These are phyloP conservation scores for Xerocomus spinulosus DNA, from an alignment of 768 basidiomycete species.

Conservation along the genomic window DNA sequence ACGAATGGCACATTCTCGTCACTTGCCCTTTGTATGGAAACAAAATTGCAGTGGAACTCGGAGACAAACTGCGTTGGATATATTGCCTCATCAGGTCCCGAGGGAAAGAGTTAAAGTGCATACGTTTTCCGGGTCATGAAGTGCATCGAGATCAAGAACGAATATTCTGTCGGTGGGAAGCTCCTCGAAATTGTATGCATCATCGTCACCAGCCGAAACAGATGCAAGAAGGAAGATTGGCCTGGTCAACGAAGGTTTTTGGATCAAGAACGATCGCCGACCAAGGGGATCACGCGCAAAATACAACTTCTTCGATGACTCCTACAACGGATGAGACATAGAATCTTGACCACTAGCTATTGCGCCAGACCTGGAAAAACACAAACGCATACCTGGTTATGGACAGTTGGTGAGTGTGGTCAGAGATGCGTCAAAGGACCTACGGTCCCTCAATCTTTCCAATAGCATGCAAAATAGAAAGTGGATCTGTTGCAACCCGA, in stretches of 20 bases:
- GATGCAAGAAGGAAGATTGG: constrained; percentile 65
- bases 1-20: constrained; percentile 20
- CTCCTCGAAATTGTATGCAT: constrained; percentile 54
- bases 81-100: neutral
- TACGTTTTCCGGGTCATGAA: constrained; percentile 27
- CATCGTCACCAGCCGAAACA: constrained; percentile 49
- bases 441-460: constrained; percentile 78
- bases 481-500: constrained; percentile 18
- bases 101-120: neutral
- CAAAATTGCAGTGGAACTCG: constrained; percentile 18
- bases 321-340: constrained; percentile 31
- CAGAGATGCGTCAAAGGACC: constrained; percentile 30
- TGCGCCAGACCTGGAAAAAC: constrained; percentile 62
- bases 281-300: constrained; percentile 84
- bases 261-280: constrained; percentile 77
- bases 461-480: constrained; percentile 49
- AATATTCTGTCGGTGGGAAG: constrained; percentile 55
- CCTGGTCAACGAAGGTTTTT: constrained; percentile 43
- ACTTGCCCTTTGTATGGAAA: constrained; percentile 19
- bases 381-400: constrained; percentile 69
- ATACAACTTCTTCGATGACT: constrained; percentile 45
- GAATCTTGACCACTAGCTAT: neutral
- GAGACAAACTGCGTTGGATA: constrained; percentile 15
- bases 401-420: neutral
- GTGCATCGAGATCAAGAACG: constrained; percentile 42